Conservation (phyloP, 2,329 filamentous ascomycete species). For the Fusarium floridanum region DNA sequence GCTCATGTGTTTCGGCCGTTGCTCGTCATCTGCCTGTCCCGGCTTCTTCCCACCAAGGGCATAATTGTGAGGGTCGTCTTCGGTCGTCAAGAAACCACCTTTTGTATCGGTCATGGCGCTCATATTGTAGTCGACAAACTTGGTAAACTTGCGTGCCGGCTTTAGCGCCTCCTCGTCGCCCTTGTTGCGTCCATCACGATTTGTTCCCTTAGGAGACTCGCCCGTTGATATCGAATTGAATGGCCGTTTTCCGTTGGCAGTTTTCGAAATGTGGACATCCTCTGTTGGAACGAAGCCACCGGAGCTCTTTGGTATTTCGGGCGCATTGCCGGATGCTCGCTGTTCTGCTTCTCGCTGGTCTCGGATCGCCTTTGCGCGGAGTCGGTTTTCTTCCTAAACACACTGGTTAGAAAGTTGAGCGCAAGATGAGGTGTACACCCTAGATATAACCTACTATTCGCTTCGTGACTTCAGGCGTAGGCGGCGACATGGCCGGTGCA, state of each 20-base stretch:
- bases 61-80: constrained; percentile 92
- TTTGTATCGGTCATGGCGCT: constrained; percentile 98
- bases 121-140: constrained; percentile 98
- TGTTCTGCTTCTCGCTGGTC: constrained; percentile 77
- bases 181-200: constrained; percentile 75
- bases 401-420: neutral
- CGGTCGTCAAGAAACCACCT: constrained; percentile 90
- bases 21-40: constrained; percentile 55
- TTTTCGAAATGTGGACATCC: constrained; percentile 67
- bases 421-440: fast-evolving
- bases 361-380: constrained; percentile 89
- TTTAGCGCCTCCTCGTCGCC: constrained; percentile 68
- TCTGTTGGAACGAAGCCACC: constrained; percentile 80
- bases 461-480: constrained; percentile 66
- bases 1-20: constrained; percentile 89
- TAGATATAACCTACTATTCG: constrained; percentile 62
- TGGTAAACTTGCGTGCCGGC: constrained; percentile 88
- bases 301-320: constrained; percentile 62
- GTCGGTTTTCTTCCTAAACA: constrained; percentile 82
- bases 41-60: constrained; percentile 67
- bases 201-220: constrained; percentile 65
- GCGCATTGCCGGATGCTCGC: constrained; percentile 58
- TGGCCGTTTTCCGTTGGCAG: constrained; percentile 73
- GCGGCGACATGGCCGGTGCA: constrained; percentile 57
- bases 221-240: constrained; percentile 70